Evolutionary conservation across 495 filamentous ascomycete species (phyloP).

Genomic region (Aspergillus mulundensis): DNA sequence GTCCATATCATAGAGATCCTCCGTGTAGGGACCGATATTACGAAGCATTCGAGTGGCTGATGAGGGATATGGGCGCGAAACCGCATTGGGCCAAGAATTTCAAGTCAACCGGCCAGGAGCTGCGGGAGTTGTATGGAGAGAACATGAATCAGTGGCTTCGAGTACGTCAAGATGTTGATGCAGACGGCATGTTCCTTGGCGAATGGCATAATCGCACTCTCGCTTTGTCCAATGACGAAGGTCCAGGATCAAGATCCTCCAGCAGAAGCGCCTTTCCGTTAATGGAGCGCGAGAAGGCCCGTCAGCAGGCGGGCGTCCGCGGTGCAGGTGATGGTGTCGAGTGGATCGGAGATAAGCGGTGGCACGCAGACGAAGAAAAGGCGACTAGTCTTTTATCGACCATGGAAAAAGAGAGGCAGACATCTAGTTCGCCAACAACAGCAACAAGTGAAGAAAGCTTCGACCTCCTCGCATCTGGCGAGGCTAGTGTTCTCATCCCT

Average conservation of each 20-base stretch:
- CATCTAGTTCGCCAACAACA: constrained; percentile 34
- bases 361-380: constrained; percentile 19
- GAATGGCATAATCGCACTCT: constrained; percentile 80
- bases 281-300: constrained; percentile 41
- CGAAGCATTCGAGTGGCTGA: constrained; percentile 90
- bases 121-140: constrained; percentile 46
- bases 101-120: constrained; percentile 45
- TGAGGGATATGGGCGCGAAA: constrained; percentile 82
- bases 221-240: constrained; percentile 35
- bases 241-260: constrained; percentile 9
- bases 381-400: constrained; percentile 15
- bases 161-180: constrained; percentile 72
- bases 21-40: constrained; percentile 79
- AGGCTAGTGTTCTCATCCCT: constrained; percentile 43
- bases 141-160: constrained; percentile 61
- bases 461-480: constrained; percentile 48
- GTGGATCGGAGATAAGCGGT: constrained; percentile 51
- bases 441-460: constrained; percentile 61
- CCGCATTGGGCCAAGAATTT: constrained; percentile 99
- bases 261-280: constrained; percentile 29
- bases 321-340: constrained; percentile 49
- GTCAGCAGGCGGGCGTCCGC: constrained; percentile 23
- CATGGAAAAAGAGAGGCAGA: constrained; percentile 19
- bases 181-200: constrained; percentile 86
- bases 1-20: constrained; percentile 79